These are phyloP conservation scores for Fusarium sp. DNA, from an alignment of 2,329 filamentous ascomycete species.

Conservation along the genomic window DNA sequence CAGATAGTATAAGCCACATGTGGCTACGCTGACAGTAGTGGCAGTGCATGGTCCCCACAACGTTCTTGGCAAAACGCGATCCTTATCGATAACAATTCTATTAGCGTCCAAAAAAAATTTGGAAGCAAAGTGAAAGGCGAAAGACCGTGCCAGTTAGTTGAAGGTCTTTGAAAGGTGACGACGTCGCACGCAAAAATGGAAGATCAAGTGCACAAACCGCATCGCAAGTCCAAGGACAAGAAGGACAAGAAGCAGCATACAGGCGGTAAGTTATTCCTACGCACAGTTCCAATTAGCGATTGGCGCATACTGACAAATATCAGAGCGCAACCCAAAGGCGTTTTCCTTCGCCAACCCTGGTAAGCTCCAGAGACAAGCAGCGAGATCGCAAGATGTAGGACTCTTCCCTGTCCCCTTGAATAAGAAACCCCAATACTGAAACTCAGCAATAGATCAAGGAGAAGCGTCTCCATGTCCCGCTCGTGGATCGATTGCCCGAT, in stretches of 20 bases:
- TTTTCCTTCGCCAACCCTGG: constrained; percentile 87
- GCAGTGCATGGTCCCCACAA: background rate
- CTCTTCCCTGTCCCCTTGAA: background rate
- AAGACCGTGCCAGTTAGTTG: constrained; percentile 20
- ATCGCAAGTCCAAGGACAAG: constrained; percentile 89
- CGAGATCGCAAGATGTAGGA: constrained; percentile 74
- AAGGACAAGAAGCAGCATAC: constrained; percentile 66
- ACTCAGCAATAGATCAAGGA: constrained; percentile 76
- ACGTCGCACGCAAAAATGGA: constrained; percentile 67
- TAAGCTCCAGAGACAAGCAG: constrained; percentile 77
- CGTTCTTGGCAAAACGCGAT: too few species aligned
- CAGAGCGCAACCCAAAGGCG: constrained; percentile 85
- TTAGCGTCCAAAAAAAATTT: constrained; percentile 1
- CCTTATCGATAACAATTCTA: constrained; percentile 31
- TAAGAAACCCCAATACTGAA: constrained; percentile 33
- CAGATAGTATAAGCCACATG: background rate
- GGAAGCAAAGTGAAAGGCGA: constrained; percentile 8
- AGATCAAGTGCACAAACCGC: constrained; percentile 83
- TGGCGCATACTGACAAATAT: constrained; percentile 33
- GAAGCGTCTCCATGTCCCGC: constrained; percentile 93
- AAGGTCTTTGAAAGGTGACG: constrained; percentile 35
- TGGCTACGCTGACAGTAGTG: background rate
- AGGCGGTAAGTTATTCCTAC: constrained; percentile 2
- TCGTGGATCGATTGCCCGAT: constrained; percentile 94
- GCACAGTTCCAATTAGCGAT: background rate